A percentile compares a stretch with the other conserved stretches of the same genome.
These are phyloP conservation scores for Parietaria judaica DNA, from an alignment of 306 rosid species.

Conservation along the genomic window DNA sequence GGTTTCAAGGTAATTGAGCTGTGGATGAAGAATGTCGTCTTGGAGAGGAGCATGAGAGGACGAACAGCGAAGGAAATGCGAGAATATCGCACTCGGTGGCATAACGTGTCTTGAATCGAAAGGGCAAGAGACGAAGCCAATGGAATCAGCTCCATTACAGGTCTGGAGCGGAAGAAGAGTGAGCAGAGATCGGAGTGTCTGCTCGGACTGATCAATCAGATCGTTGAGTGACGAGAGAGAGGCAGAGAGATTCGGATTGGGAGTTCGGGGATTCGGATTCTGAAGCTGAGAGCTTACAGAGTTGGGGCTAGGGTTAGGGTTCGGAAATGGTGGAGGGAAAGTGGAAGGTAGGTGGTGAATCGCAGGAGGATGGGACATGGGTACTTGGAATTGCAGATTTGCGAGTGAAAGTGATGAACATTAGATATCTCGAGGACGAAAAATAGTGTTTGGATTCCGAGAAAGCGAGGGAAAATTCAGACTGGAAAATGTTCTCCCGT, in stretches of 20 bases:
- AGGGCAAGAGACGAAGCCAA: constrained; percentile 35
- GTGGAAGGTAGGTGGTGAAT: constrained; percentile 10
- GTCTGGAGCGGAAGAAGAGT: constrained; percentile 26
- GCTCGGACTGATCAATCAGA: constrained; percentile 34
- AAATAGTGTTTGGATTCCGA: background rate
- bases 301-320: constrained; percentile 17
- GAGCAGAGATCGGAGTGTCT: constrained; percentile 28
- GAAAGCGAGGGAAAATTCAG: constrained; percentile 1
- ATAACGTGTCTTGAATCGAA: constrained; percentile 50
- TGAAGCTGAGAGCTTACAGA: constrained; percentile 3
- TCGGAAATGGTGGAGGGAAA: constrained; percentile 24
- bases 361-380: constrained; percentile 24
- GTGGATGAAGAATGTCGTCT: constrained; percentile 21
- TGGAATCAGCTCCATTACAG: constrained; percentile 14
- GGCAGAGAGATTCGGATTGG: constrained; percentile 20
- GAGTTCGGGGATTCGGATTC: constrained; percentile 12
- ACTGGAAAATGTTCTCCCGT: background rate
- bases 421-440: background rate
- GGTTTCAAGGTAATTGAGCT: constrained; percentile 44
- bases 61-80: constrained; percentile 54
- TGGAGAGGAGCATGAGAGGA: constrained; percentile 40
- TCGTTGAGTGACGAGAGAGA: constrained; percentile 40
- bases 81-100: constrained; percentile 49
- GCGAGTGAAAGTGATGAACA: background rate
- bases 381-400: background rate